Conservation (phyloP, 176 grass and related monocot species). For the Avena eriantha region DNA sequence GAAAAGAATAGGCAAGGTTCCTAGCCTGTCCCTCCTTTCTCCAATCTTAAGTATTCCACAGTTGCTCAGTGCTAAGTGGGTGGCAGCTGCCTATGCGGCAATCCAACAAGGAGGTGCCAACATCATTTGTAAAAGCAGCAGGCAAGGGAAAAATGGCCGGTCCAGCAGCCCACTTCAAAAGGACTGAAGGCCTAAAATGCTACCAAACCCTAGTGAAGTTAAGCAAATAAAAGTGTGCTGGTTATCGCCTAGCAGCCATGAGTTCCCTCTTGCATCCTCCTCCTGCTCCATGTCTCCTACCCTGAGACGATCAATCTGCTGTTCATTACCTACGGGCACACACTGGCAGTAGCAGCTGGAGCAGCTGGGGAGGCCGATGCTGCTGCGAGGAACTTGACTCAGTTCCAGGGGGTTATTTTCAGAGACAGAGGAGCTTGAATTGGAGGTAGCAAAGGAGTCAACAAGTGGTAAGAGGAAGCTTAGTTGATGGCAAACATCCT, state of each 20-base stretch:
- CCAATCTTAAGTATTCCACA: not conserved
- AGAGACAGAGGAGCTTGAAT: slow-evolving; percentile 8
- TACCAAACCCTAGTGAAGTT: slow-evolving; percentile 1
- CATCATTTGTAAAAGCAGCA: not conserved
- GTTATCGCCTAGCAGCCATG: not conserved
- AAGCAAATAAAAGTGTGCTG: not conserved
- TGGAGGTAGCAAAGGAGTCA: slow-evolving; percentile 1
- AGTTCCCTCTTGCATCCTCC: not conserved
- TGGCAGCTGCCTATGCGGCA: not conserved
- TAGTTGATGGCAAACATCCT: not conserved
- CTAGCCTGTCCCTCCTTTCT: not conserved
- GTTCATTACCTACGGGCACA: not conserved
- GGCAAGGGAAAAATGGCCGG: not conserved
- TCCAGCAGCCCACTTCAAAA: not conserved
- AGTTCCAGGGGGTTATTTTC: not conserved
- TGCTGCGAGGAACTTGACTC: slow-evolving; percentile 5
- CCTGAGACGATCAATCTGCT: not conserved
- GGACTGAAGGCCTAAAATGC: not conserved
- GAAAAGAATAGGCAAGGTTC: not conserved
- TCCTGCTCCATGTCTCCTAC: not conserved
- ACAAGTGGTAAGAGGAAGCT: not conserved
- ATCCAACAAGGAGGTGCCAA: not conserved
- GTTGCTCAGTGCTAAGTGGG: not conserved
- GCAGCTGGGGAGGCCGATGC: not conserved
- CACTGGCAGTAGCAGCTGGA: not conserved